Percentiles rank a stretch among this genome's conserved stretches.
These are phyloP conservation scores for Nemophila menziesii DNA, from an alignment of 257 asterid species.

Conservation along the genomic window DNA sequence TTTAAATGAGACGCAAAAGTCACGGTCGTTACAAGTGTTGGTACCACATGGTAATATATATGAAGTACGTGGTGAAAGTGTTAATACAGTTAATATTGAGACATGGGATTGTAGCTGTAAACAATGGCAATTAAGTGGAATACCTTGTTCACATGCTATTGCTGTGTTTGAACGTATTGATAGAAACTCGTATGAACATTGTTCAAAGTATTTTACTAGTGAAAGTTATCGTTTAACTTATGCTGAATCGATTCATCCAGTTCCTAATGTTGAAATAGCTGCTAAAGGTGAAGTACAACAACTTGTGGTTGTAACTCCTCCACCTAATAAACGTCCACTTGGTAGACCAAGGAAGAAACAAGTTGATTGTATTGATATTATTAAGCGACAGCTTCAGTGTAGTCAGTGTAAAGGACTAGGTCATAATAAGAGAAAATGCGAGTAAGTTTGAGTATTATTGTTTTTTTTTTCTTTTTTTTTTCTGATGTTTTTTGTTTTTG, in stretches of 20 bases:
- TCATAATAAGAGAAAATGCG: constrained; percentile 93
- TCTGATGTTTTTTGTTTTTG: not conserved
- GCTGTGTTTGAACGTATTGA: constrained; percentile 53
- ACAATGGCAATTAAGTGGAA: constrained; percentile 77
- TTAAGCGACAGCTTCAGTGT: constrained; percentile 97
- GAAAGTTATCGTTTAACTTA: constrained; percentile 59
- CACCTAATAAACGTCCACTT: constrained; percentile 85
- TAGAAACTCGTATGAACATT: constrained; percentile 55
- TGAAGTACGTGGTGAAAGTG: constrained; percentile 59
- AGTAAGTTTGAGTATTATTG: constrained; percentile 29
- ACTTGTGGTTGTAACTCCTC: constrained; percentile 69
- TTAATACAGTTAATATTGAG: constrained; percentile 61
- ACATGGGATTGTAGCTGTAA: constrained; percentile 85
- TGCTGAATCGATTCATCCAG: constrained; percentile 76
- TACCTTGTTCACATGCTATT: constrained; percentile 91
- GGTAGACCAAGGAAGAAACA: constrained; percentile 85
- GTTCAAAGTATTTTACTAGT: constrained; percentile 59
- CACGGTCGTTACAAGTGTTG: constrained; percentile 40
- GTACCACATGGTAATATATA: constrained; percentile 42
- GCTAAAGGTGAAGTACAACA: constrained; percentile 43
- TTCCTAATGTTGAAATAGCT: constrained; percentile 78
- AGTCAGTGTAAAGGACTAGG: constrained; percentile 97
- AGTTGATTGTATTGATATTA: constrained; percentile 55
- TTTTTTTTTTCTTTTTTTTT: not conserved
- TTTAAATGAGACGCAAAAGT: constrained; percentile 53